Base-by-base conservation (phyloP, 805 yeast genomes). In the Vanderwaltozyma tropicalis region DNA sequence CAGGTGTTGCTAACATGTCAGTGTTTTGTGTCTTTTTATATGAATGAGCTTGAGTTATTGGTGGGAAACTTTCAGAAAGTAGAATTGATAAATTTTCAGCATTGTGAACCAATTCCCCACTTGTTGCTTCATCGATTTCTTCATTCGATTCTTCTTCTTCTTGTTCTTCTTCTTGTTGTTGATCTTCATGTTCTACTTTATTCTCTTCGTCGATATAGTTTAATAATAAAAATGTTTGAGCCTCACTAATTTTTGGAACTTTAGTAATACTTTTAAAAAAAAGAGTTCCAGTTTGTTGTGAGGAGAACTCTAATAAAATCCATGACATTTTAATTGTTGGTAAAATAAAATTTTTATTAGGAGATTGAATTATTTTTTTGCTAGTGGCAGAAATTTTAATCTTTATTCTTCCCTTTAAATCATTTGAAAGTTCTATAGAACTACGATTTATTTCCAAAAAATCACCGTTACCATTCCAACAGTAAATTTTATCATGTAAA, bases 211-310 rank as follows among this genome's bases (percentile, higher is more conserved):
- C 51, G 10, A 37, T 21, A 32, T 50, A 45, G 12, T 47, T 40
- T 4, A 59, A 43, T 2, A 48, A 38, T 18, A 62, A 53, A 28
- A 45, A 56, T 2, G 50, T 47, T 32, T 52, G 40, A 1, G 48
- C 59, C 31, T 60, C 61, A 35, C 67, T 63, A 2, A 62, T 46
- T 40, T 59, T 62, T 20, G 55, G 48, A 8, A 45, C 19, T 29
- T 26, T 39, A 2, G 35, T 41, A 6, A 16, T 24, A 18, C 10
- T n/a, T 16, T 30, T 26, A 19, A 7, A 25, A 10, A 21, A 30
- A 10, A 30, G 24, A 9, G n/a, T 17, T 1, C 12, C 24, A 5
- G n/a, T n/a, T 19, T 4, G 13, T 18, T 24, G 18, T 3, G 37
- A 33, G 9, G 30, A 25, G 11, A 39, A 33, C 14, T 44, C 39